Evolutionary conservation across 352 stramenopile species (phyloP).

Genomic region (Globisporangium parvum): DNA sequence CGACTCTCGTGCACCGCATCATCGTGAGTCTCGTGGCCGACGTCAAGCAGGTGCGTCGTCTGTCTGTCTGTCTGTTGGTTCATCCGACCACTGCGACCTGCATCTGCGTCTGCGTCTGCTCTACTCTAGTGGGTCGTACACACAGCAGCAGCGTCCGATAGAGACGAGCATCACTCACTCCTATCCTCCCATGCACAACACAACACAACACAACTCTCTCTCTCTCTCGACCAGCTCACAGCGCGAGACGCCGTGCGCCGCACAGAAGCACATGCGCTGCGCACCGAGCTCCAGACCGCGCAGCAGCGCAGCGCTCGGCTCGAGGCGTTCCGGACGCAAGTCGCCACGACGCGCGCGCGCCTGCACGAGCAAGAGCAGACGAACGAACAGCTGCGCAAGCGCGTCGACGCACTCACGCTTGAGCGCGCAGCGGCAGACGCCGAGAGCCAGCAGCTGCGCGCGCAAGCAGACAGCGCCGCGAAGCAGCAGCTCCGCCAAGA

Average conservation of each 20-base stretch:
- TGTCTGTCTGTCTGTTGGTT: not conserved
- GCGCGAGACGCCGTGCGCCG: constrained; percentile 17
- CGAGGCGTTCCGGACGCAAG: constrained; percentile 25
- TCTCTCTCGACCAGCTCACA: constrained; percentile 24
- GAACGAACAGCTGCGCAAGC: constrained; percentile 19
- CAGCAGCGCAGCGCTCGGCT: constrained; percentile 16
- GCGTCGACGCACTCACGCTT: constrained; percentile 25
- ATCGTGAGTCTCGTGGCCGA: constrained; percentile 55
- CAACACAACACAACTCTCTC: not conserved
- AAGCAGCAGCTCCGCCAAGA: constrained; percentile 42
- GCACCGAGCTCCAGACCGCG: constrained; percentile 12
- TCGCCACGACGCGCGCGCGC: constrained; percentile 19
- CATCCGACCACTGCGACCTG: no score
- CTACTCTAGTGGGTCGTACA: no score
- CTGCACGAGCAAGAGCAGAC: constrained; percentile 30
- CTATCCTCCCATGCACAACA: not conserved
- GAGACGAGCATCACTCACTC: no score
- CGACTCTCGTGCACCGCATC: constrained; percentile 58
- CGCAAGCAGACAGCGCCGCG: constrained; percentile 18
- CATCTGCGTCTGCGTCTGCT: no score
- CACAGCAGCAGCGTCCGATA: no score
- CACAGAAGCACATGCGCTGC: constrained; percentile 14
- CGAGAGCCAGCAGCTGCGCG: constrained; percentile 29
- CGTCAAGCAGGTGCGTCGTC: constrained; percentile 34
- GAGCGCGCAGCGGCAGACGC: constrained; percentile 19